Evolutionary conservation across 306 rosid genomes (phyloP), one percentile per base, ranked within the genome.

Genomic region (Pterocarpus santalinus): DNA sequence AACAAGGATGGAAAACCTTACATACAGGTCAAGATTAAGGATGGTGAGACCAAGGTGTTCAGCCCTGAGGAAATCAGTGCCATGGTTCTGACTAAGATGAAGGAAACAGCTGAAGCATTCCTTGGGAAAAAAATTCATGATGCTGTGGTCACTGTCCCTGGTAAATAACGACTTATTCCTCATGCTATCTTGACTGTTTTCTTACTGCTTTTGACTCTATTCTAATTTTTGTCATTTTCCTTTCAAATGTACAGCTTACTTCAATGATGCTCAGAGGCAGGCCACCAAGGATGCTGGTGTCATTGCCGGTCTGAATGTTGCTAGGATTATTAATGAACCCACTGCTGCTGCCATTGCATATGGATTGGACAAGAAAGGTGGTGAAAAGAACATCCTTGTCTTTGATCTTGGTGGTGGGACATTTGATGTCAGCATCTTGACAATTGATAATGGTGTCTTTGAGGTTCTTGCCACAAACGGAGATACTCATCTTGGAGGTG

Each of bases 401-500:
- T 96, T 96, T 80, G 98, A 96, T 77, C 97, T 96, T 83, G 99
- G 98, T 13, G 99, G 98, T 86, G 98, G 99, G 7, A 96, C 99
- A 35, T 96, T 96, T 43, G 98, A 96, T 90, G 98, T 96, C 87
- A 96, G 99, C 89, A 86, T 96, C 81, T 94, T 96, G 98, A 94
- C 98, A 13, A 94, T 96, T 52, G 98, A 96, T 41, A 92, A 93
- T 51, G 99, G 99, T 61, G 99, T 96, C 39, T 96, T 96, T 80
- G 98, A 96, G 90, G 99, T 96, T 68, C 97, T 96, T 63, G 78
- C 99, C 47, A 96, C 99, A 56, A 92, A 96, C 55, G 99, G 99
- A 75, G 99, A 96, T 87, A 96, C 99, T 65, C 99, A 96, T 85
- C 94, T 96, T 85, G 99, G 99, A 92, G 99, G 99, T 96, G 76